phyloP scores from a whole-genome alignment of 1,139 yeast genomes.

The Sugiyamaella novakii region DNA sequence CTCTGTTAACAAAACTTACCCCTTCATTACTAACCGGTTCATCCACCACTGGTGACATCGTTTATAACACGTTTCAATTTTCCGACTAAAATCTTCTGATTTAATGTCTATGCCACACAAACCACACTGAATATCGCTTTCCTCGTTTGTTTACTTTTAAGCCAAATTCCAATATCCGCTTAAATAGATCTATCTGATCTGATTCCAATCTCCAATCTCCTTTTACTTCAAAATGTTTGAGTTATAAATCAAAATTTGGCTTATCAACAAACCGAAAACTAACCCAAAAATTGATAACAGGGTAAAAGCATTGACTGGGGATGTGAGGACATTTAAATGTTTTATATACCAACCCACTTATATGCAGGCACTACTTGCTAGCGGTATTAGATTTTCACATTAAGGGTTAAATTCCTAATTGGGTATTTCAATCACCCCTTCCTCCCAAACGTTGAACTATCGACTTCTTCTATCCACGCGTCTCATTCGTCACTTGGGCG shows the following conservation, averaged over 20 bases:
- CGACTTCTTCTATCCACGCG: too few species aligned
- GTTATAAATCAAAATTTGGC: too few species aligned
- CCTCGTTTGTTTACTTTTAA: conserved; percentile 13
- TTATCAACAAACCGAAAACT: conserved; percentile 3
- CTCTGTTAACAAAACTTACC: conserved; percentile 4
- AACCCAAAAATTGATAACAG: neutral
- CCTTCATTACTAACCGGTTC: conserved; percentile 11
- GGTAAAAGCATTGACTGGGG: conserved; percentile 1
- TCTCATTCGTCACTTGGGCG: too few species aligned
- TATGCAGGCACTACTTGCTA: conserved; percentile 14
- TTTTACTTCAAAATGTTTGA: too few species aligned
- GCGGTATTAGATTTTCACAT: conserved; percentile 6
- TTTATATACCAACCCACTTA: conserved; percentile 4
- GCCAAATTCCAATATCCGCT: neutral
- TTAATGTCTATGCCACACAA: too few species aligned
- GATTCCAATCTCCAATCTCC: too few species aligned
- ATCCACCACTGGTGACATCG: conserved; percentile 15
- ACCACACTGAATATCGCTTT: too few species aligned
- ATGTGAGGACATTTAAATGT: neutral
- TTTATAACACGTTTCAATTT: too few species aligned
- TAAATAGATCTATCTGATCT: neutral
- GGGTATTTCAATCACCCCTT: neutral
- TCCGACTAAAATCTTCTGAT: too few species aligned
- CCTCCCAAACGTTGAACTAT: conserved; percentile 4
- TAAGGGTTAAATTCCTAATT: conserved; percentile 1